Base-by-base conservation (phyloP, 352 stramenopile genomes). In the Phytopythium kandeliae region DNA sequence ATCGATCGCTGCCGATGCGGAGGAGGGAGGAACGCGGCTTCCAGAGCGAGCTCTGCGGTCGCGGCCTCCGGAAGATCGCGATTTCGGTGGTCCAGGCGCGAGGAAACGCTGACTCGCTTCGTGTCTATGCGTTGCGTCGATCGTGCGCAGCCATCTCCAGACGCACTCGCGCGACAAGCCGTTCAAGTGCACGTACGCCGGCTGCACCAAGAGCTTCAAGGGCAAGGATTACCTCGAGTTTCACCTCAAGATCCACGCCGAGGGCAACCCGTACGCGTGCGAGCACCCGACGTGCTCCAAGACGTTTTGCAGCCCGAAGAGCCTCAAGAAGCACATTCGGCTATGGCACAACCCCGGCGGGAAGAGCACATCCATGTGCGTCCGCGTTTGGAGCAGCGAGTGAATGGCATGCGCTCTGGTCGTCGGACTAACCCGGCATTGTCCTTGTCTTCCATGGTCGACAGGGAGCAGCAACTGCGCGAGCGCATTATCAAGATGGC, bases 191-290 rank as follows among this genome's bases (percentile, higher is more conserved):
- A 87, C 78, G 48, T 92, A 92, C 58, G 63, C 69, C 15, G 83
- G 86, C 51, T 96, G 85, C 54, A 77, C 67, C 28, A 95, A 95
- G 71, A 89, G 84, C 60, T 95, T 95, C 51, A 92, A 92, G 63
- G 81, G 81, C 30, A 92, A 92, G 52, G 81, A 92, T 30, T 92
- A 92, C 51, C 59, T 92, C 30, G 75, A 92, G 42, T 92, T 92
- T 48, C 81, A 89, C 46, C 58, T 92, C n/a, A 92, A 92, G 57
- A 89, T 92, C 51, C 81, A 92, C 34, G 74, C 68, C 0, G 81
- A 92, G 59, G 81, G 81, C 10, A 85, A 89, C 40, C 81, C 81
- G 43, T 92, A 92, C 61, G 77, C 81, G 13, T 89, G 78, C 42
- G 76, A 89, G 38, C 78, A 89, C 47, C 74, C 77, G n/a, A 80